Percentiles rank a stretch among this genome's conserved stretches.
These are phyloP conservation scores for Apophysomyces elegans DNA, from an alignment of 371 early-diverging fungal species.

Conservation along the genomic window DNA sequence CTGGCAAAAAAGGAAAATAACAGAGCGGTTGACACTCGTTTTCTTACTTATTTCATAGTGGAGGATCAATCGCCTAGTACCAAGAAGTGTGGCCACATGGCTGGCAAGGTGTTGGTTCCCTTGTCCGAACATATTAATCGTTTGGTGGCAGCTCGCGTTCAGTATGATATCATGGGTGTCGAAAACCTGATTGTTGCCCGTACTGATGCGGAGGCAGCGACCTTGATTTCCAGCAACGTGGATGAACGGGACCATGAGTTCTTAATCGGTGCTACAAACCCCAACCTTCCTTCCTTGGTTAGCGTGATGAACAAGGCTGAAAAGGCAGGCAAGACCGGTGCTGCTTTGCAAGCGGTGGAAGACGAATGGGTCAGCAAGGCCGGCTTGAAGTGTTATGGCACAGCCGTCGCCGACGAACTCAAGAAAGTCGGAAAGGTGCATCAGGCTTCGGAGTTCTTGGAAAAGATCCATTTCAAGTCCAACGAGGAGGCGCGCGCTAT, in stretches of 20 bases:
- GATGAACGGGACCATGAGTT: conserved; percentile 97
- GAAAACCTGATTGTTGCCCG: conserved; percentile 95
- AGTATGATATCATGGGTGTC: conserved; percentile 98
- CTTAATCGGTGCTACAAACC: conserved; percentile 92
- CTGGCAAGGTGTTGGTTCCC: conserved; percentile 98
- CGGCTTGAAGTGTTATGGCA: conserved; percentile 80
- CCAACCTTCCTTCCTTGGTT: conserved; percentile 74
- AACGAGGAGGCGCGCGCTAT: conserved; percentile 83
- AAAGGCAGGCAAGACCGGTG: conserved; percentile 72
- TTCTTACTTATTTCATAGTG: conserved; percentile 37
- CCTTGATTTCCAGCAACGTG: conserved; percentile 93
- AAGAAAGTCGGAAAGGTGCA: conserved; percentile 50
- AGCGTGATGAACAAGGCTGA: conserved; percentile 84
- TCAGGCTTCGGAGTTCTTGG: conserved; percentile 58
- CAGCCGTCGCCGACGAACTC: conserved; percentile 84
- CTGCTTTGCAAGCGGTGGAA: conserved; percentile 84
- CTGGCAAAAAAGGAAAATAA: background rate
- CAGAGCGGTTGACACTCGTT: background rate
- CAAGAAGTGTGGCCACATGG: conserved; percentile 99
- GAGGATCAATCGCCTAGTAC: conserved; percentile 97
- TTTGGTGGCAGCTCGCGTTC: conserved; percentile 93
- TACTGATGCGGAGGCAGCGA: conserved; percentile 98
- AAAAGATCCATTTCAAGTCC: conserved; percentile 67
- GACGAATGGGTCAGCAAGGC: conserved; percentile 89
- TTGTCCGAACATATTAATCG: conserved; percentile 97